Base-by-base conservation (phyloP, 768 basidiomycete species). In the Auricularia auricula-judae region DNA sequence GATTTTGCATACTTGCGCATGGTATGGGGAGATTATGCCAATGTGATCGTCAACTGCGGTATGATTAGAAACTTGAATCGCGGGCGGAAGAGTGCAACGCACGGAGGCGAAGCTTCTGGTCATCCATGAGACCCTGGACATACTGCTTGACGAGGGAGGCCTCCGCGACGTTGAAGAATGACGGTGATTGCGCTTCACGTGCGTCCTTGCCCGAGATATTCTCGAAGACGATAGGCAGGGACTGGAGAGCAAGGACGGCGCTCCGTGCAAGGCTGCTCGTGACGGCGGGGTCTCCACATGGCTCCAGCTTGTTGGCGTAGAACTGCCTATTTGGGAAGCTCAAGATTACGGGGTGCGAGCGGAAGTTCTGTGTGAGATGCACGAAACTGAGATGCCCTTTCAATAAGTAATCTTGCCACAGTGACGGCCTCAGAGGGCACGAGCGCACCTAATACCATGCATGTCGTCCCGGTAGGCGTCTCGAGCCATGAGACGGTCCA, bases 141-240 rank as follows among this genome's bases (percentile, higher is more conserved):
- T 87, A 88, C 0, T 70, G 67, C 67, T 81, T 82, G 58, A 87
- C 83, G 58, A 82, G 79, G 0, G 80, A 70, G 0, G 77, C 78
- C 67, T 88, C 86, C 35, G 83, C 79, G 43, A 83, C 79, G 65
- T 89, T 89, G 76, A 88, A 88, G 72, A 86, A 88, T 0, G 86
- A 88, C 1, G 86, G 87, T 0, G 86, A 87, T 0, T 80, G 78
- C 2, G 81, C 80, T 69, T 89, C 86, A n/a, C 86, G 80, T 33
- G 82, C 80, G 68, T 89, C 86, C 67, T 82, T 82, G 18, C 87
- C 87, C 16, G 74, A 68, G 12, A 87, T 74, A 2, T 81, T 78
- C 70, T 87, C 83, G 72, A 88, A 86, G 1, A 88, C 72, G 51
- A 88, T 73, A 0, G 87, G 86, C 72, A 86, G 87, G 1, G 76